A percentile compares a stretch with the other conserved stretches of the same genome.
Conservation (phyloP, 768 basidiomycete species). For the Filobasidium floriforme region DNA sequence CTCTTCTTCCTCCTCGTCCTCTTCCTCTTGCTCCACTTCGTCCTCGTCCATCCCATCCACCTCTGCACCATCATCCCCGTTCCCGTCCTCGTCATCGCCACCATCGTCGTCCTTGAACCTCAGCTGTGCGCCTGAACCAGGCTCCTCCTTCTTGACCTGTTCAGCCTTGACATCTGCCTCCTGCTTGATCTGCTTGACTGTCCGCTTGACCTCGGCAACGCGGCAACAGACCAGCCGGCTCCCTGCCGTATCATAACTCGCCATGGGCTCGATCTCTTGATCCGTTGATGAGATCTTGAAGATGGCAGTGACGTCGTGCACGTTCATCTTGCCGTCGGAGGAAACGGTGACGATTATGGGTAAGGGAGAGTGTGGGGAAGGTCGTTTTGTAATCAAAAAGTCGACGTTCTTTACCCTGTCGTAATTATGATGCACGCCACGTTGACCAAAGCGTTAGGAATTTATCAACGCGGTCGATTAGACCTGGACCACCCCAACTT, state of each 20-base stretch:
- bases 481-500: too few relatives aligned
- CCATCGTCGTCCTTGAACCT: constrained; percentile 33
- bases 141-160: constrained; percentile 15
- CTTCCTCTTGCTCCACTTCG: constrained; percentile 26
- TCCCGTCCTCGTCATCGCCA: constrained; percentile 43
- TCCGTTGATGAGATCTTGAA: neutral
- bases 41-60: constrained; percentile 33
- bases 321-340: constrained; percentile 67
- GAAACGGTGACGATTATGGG: constrained; percentile 62
- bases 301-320: constrained; percentile 39
- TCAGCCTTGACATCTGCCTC: constrained; percentile 36
- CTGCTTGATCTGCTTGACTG: constrained; percentile 44
- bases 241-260: constrained; percentile 74
- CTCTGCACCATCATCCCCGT: constrained; percentile 26
- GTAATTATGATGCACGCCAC: too few relatives aligned
- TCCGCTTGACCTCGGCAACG: constrained; percentile 37
- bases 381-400: constrained; percentile 20
- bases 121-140: constrained; percentile 32
- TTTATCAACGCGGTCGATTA: too few relatives aligned
- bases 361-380: constrained; percentile 50
- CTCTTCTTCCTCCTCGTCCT: constrained; percentile 26
- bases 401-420: constrained; percentile 60
- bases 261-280: constrained; percentile 52
- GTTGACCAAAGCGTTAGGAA: too few relatives aligned
- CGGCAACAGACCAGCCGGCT: constrained; percentile 67